These are phyloP conservation scores for Solanum pinnatisectum DNA, from an alignment of 257 asterid species.

Conservation along the genomic window DNA sequence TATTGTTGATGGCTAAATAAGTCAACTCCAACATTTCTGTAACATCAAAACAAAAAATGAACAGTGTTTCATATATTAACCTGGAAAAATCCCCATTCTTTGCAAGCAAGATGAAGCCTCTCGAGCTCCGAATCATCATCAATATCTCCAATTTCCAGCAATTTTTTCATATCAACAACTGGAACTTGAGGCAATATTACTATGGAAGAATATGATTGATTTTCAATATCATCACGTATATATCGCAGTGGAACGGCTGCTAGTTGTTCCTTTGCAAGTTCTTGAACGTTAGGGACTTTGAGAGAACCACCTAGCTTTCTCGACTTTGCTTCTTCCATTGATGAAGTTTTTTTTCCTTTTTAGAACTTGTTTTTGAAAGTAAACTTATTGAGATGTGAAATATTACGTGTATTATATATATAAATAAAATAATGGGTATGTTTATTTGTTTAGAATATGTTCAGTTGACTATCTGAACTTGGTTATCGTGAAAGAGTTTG, in stretches of 20 bases:
- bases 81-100: background rate
- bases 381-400: background rate
- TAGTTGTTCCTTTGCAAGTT: background rate
- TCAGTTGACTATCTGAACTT: background rate
- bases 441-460: background rate
- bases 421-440: too few relatives aligned
- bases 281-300: background rate
- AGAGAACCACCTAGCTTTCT: background rate
- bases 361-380: background rate
- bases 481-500: too few relatives aligned
- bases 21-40: background rate
- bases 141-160: background rate
- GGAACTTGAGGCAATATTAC: background rate
- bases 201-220: background rate
- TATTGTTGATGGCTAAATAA: background rate
- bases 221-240: background rate
- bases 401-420: too few relatives aligned
- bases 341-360: too few relatives aligned
- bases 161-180: background rate
- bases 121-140: background rate
- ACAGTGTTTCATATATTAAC: background rate
- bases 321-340: background rate
- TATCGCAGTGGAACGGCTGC: background rate
- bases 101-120: background rate
- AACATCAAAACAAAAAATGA: background rate